Percentiles rank a stretch among this genome's conserved stretches.
Evolutionary conservation across 148 eudicot genomes (phyloP).

Genomic region (Rheum nobile): DNA sequence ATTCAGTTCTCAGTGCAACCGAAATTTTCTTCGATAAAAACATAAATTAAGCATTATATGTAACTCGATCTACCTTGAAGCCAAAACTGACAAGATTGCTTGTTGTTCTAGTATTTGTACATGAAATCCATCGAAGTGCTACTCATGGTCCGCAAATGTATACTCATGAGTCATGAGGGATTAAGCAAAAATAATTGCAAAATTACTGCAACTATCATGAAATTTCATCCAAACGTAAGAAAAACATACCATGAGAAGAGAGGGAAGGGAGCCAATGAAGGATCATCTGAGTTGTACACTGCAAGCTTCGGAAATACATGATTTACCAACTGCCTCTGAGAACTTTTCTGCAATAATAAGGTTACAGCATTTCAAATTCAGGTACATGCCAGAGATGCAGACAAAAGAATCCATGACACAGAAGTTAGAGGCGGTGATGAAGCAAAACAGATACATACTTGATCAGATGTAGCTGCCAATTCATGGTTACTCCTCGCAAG

Average conservation of each 20-base stretch:
- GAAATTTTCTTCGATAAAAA: neutral
- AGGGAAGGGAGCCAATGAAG: conserved; percentile 95
- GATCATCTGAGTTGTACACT: conserved; percentile 98
- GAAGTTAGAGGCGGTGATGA: neutral
- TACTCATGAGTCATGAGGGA: neutral
- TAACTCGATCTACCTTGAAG: neutral
- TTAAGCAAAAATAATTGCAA: neutral
- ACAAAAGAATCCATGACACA: neutral
- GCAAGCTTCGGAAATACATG: conserved; percentile 99
- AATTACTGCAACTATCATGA: neutral
- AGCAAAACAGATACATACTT: conserved; percentile 28
- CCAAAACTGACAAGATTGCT: neutral
- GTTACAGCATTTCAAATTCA: neutral
- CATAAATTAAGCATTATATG: neutral
- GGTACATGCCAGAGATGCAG: neutral
- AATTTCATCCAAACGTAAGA: neutral
- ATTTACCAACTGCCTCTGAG: conserved; percentile 78
- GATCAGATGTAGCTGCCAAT: conserved; percentile 86
- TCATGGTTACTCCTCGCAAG: conserved; percentile 98
- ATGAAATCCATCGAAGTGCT: neutral
- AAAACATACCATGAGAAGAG: conserved; percentile 84
- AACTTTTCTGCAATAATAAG: conserved; percentile 60
- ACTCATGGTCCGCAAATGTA: neutral
- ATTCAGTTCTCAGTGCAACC: neutral
- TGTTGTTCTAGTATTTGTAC: neutral